These are phyloP conservation scores for Recurvomyces mirabilis DNA, from an alignment of 495 filamentous ascomycete genomes.

Conservation along the genomic window DNA sequence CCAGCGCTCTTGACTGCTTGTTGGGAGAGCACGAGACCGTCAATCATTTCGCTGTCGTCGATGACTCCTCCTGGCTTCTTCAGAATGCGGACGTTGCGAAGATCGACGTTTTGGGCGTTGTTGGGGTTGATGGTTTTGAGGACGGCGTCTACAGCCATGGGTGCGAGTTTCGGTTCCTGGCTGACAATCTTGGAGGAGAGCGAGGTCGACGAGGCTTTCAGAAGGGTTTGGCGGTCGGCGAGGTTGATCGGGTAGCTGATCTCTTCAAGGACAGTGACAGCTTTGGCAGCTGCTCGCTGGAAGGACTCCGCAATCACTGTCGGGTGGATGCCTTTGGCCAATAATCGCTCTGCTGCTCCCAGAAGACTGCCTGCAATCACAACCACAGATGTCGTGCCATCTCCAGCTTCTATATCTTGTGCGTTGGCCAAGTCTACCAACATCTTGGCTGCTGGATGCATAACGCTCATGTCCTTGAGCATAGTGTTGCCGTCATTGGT, in stretches of 20 bases:
- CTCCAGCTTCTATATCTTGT: conserved; percentile 96
- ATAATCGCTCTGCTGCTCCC: conserved; percentile 80
- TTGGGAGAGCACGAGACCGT: conserved; percentile 88
- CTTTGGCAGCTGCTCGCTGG: conserved; percentile 79
- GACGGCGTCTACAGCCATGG: conserved; percentile 95
- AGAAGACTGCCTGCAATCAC: conserved; percentile 92
- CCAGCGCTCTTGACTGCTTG: conserved; percentile 85
- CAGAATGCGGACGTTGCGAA: conserved; percentile 89
- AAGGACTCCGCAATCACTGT: conserved; percentile 96
- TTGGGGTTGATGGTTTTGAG: conserved; percentile 88
- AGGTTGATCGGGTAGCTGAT: conserved; percentile 94
- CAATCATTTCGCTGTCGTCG: conserved; percentile 94
- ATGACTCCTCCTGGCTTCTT: conserved; percentile 98
- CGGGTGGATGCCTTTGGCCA: conserved; percentile 87
- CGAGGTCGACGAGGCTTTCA: conserved; percentile 93
- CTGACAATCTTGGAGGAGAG: conserved; percentile 98
- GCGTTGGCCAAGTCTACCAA: conserved; percentile 92
- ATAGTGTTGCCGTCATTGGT: conserved; percentile 99
- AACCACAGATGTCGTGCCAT: conserved; percentile 96
- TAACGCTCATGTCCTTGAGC: conserved; percentile 94
- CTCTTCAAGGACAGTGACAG: conserved; percentile 80
- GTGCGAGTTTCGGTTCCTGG: conserved; percentile 85
- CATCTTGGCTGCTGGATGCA: conserved; percentile 98
- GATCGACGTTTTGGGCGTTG: conserved; percentile 90
- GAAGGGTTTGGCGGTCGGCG: conserved; percentile 73